Base-by-base conservation (phyloP, 768 basidiomycete genomes). In the Lactarius deliciosus region DNA sequence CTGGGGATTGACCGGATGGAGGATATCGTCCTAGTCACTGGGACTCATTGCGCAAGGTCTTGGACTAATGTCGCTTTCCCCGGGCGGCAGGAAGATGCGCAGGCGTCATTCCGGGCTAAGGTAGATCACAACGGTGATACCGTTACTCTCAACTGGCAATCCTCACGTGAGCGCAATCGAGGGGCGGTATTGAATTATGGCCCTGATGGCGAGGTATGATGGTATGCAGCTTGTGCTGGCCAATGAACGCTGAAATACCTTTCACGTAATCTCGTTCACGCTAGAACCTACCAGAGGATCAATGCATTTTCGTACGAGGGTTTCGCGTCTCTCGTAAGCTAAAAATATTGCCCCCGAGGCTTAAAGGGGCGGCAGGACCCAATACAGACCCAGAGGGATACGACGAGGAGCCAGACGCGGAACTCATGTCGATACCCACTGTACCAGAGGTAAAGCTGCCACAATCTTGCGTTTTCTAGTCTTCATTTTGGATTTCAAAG, bases 21-120 rank as follows among this genome's bases (percentile, higher is more conserved):
- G 5, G 40, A 40, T 40, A 16, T 40, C 40, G 5, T 40, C 6
- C 40, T 40, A 4, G 58, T 60, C 28, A 60, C 58, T 20, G 58
- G 58, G 22, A 43, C 40, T 30, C 40, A 60, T 30, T 40, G 58
- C 41, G 30, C 58, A 11, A 30, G 40, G 28, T 60, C 58, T n/a
- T 60, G 58, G 41, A 13, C 58, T 60, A 60, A 60, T 28, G 25
- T 43, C n/a, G 41, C 41, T n/a, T 60, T 60, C 41, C 28, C 43
- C 16, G 58, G 22, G 28, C 6, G 30, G 38, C 59, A 60, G 16
- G 41, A 18, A 20, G 58, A 60, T 30, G 25, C 40, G n/a, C 40
- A 30, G 15, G 41, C 18, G 18, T 60, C 41, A 60, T 60, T 43
- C 30, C 8, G n/a, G 16, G 58, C 30, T 10, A 18, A 43, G 15